Evolutionary conservation across 106 monocot genomes (phyloP).

Genomic region (Agapanthus africanus): DNA sequence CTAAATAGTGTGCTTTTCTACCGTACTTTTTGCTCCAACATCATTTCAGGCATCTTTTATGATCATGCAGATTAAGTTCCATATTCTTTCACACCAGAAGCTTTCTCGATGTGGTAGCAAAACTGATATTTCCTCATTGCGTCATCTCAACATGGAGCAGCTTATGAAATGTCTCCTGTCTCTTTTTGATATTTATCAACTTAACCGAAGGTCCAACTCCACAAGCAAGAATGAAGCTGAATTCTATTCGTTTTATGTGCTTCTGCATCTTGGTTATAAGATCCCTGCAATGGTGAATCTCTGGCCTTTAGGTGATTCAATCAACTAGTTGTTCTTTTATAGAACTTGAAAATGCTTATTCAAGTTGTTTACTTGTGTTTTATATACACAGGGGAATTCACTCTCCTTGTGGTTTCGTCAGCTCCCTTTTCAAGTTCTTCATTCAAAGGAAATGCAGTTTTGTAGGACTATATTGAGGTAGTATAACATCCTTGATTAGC

Average conservation of each 20-base stretch:
- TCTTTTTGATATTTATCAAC: slow-evolving; percentile 67
- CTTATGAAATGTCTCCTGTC: slow-evolving; percentile 71
- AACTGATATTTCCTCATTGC: slow-evolving; percentile 50
- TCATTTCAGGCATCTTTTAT: slow-evolving; percentile 6
- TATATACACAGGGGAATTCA: slow-evolving; percentile 41
- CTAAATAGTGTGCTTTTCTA: background rate
- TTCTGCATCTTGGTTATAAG: slow-evolving; percentile 70
- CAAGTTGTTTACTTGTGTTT: slow-evolving; percentile 4
- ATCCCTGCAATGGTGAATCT: slow-evolving; percentile 52
- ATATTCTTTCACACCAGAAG: slow-evolving; percentile 67
- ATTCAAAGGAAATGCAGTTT: slow-evolving; percentile 69
- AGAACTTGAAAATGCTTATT: background rate
- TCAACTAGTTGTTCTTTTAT: no score
- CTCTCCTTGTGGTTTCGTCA: slow-evolving; percentile 72
- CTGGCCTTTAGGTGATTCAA: no score
- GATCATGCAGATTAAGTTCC: slow-evolving; percentile 65
- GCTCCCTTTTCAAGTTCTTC: slow-evolving; percentile 46
- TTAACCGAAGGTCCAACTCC: slow-evolving; percentile 27
- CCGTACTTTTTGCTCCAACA: background rate
- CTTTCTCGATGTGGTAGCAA: slow-evolving; percentile 38
- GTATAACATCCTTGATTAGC: background rate
- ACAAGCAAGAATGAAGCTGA: slow-evolving; percentile 61
- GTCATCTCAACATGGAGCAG: slow-evolving; percentile 93
- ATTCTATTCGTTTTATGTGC: slow-evolving; percentile 82
- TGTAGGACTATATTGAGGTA: slow-evolving; percentile 72